Conservation (phyloP, 257 asterid genomes). For the Salvia hispanica region DNA sequence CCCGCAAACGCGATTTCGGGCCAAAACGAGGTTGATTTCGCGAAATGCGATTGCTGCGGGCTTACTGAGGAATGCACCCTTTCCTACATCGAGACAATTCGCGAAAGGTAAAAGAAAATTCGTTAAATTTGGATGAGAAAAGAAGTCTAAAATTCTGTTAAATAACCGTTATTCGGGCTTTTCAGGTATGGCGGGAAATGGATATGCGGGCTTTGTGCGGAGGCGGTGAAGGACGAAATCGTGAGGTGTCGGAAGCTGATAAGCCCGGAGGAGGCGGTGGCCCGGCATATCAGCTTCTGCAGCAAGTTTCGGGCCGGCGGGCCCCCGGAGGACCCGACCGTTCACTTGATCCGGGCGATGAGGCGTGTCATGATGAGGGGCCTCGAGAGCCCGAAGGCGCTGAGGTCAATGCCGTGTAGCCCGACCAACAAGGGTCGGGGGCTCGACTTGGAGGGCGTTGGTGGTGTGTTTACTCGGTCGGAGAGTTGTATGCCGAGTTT, state of each 20-base stretch:
- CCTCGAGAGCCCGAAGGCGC: slow-evolving; percentile 55
- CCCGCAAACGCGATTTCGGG: slow-evolving; percentile 33
- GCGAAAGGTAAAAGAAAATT: slow-evolving; percentile 41
- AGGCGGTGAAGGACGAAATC: slow-evolving; percentile 82
- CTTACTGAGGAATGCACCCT: slow-evolving; percentile 85
- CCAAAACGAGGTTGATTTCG: slow-evolving; percentile 62
- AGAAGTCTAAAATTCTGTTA: background rate
- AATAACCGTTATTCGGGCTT: background rate
- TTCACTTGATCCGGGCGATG: slow-evolving; percentile 61
- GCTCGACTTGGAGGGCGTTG: slow-evolving; percentile 27
- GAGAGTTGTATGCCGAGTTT: slow-evolving; percentile 72
- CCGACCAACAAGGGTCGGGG: slow-evolving; percentile 44
- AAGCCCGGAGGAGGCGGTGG: slow-evolving; percentile 68
- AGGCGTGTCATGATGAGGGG: slow-evolving; percentile 53
- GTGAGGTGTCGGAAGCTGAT: slow-evolving; percentile 58
- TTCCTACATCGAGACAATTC: slow-evolving; percentile 63
- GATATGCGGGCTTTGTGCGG: slow-evolving; percentile 94
- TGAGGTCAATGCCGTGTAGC: slow-evolving; percentile 70
- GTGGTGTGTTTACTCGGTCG: slow-evolving; percentile 47
- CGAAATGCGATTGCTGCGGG: slow-evolving; percentile 87
- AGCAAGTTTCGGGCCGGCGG: slow-evolving; percentile 53
- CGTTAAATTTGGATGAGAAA: too few species aligned
- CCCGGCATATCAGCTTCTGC: slow-evolving; percentile 68
- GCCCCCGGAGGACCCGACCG: slow-evolving; percentile 57
- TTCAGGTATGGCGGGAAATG: slow-evolving; percentile 81